Base-by-base conservation (phyloP, 1,284 basidiomycete species). In the Ustilago shanxiensis region DNA sequence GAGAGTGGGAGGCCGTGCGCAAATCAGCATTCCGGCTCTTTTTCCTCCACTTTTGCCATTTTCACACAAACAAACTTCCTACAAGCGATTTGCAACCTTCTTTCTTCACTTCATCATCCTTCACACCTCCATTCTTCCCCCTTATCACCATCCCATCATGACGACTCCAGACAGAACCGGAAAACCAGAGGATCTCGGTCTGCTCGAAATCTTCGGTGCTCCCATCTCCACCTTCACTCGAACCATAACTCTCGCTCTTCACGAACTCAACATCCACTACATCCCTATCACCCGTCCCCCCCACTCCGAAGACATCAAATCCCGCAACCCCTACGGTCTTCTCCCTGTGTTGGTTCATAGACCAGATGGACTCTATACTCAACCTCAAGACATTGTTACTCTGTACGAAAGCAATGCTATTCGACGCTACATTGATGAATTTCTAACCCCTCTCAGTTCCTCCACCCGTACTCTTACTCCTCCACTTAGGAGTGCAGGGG, bases 351-450 rank as follows among this genome's bases (percentile, higher is more conserved):
- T 77, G 2, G 66, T 72, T 1, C 74, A 72, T 39, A 69, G 74
- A 20, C 70, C 62, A 0, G 66, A 78, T 8, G 76, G 72, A 0
- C 76, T 76, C 0, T 75, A 75, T 33, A 72, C 72, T 9, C 49
- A 37, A 8, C 51, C 59, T 1, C 47, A 57, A 14, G 59, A 71
- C 6, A 57, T 71, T 3, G 62, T 68, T 1, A 72, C 64, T 7
- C 61, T 78, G 20, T 72, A 63, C 54, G 76, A 72, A 29, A 41
- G 52, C 8, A 67, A 64, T 54, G 72, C 72, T 2, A 76, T 78
- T 28, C 66, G 76, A 0, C 45, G 76, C 0, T 78, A 78, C 53
- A 60, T 78, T 16, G 76, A 78, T n/a, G 76, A 78, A 22, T 56
- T 26, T 3, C 59, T 78, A 3, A 58, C 60, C 0, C 69, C 71